These are phyloP conservation scores for Aspergillus candidus DNA, from an alignment of 2,329 filamentous ascomycete genomes.

Conservation along the genomic window DNA sequence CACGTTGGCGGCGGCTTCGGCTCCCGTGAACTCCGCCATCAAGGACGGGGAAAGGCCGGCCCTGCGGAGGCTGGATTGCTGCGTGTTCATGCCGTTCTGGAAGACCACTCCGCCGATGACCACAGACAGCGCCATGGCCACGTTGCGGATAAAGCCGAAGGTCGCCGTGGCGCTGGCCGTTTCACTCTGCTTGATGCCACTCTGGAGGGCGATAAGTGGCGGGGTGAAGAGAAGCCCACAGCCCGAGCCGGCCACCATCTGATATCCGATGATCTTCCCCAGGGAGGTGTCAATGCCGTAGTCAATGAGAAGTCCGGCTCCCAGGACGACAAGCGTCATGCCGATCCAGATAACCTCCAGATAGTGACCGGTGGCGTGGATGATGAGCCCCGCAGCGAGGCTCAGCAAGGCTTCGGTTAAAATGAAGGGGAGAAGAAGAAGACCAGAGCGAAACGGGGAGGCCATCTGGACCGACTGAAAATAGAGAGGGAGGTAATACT, in stretches of 20 bases:
- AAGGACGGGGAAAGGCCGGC: conserved; percentile 28
- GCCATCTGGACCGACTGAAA: conserved; percentile 63
- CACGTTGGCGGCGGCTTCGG: conserved; percentile 44
- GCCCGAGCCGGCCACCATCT: conserved; percentile 48
- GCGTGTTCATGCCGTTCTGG: conserved; percentile 51
- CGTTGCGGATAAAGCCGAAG: conserved; percentile 55
- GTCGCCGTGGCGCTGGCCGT: conserved; percentile 49
- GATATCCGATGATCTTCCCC: conserved; percentile 41
- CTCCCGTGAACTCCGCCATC: conserved; percentile 31
- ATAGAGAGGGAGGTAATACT: conserved; percentile 69
- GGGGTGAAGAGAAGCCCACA: conserved; percentile 50
- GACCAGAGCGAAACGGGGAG: conserved; percentile 53
- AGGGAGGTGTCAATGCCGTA: conserved; percentile 34
- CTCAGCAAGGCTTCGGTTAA: conserved; percentile 41
- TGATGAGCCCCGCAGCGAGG: conserved; percentile 44
- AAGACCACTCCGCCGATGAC: conserved; percentile 74
- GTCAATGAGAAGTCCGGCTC: conserved; percentile 44
- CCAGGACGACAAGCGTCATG: conserved; percentile 37
- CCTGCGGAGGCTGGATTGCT: conserved; percentile 45
- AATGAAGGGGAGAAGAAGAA: conserved; percentile 57
- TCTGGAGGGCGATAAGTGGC: conserved; percentile 54
- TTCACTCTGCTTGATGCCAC: conserved; percentile 44
- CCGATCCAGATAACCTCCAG: conserved; percentile 44
- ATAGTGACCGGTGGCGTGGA: conserved; percentile 47
- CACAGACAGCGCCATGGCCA: conserved; percentile 62